Conservation (phyloP, 2,329 filamentous ascomycete genomes). For the Botrytis paeoniae region DNA sequence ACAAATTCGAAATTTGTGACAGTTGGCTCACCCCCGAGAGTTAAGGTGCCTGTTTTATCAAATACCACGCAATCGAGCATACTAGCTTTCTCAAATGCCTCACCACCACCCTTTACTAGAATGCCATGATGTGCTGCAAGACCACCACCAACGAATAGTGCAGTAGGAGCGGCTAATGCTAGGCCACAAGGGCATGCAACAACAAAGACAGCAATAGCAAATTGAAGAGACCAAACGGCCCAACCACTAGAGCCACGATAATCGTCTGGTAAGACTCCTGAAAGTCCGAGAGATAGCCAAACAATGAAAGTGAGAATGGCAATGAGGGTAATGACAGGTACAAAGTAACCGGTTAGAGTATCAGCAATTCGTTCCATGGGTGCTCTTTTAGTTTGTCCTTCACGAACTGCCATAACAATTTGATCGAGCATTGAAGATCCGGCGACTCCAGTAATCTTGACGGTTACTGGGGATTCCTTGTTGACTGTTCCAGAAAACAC, state of each 20-base stretch:
- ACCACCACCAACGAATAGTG: slow-evolving; percentile 56
- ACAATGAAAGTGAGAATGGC: slow-evolving; percentile 69
- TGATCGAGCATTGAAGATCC: slow-evolving; percentile 76
- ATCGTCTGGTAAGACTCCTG: slow-evolving; percentile 53
- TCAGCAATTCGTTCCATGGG: slow-evolving; percentile 75
- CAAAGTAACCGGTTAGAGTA: slow-evolving; percentile 71
- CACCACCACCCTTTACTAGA: slow-evolving; percentile 56
- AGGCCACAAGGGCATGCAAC: slow-evolving; percentile 61
- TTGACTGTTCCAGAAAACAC: slow-evolving; percentile 76
- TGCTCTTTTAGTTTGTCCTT: slow-evolving; percentile 72
- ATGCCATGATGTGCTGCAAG: slow-evolving; percentile 56
- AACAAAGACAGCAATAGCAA: slow-evolving; percentile 63
- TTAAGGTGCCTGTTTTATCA: slow-evolving; percentile 60
- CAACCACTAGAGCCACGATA: slow-evolving; percentile 58
- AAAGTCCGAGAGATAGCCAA: slow-evolving; percentile 65
- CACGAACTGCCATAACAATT: slow-evolving; percentile 72
- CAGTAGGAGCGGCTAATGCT: slow-evolving; percentile 57
- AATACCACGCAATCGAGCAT: slow-evolving; percentile 55
- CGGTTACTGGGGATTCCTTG: slow-evolving; percentile 59
- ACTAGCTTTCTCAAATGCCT: slow-evolving; percentile 58
- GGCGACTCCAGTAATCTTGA: slow-evolving; percentile 61
- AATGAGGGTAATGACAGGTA: slow-evolving; percentile 66
- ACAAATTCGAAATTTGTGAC: slow-evolving; percentile 46
- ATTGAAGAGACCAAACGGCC: slow-evolving; percentile 72
- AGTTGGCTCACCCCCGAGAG: slow-evolving; percentile 62